phyloP scores from a whole-genome alignment of 2,329 filamentous ascomycete genomes.

The Alternaria ethzedia region DNA sequence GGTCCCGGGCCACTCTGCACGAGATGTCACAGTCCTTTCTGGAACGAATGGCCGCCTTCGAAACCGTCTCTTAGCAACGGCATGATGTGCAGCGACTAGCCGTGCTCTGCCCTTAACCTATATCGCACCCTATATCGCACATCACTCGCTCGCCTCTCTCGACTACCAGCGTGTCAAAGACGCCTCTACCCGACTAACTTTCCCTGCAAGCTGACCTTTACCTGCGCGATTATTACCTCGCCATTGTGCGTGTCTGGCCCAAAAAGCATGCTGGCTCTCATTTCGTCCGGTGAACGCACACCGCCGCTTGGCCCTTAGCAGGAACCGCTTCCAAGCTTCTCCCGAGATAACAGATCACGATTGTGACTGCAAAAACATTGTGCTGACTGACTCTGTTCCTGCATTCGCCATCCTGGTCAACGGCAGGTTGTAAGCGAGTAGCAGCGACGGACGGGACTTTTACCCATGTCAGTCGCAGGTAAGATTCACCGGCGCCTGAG shows the following conservation, averaged over 20 bases:
- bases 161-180: not conserved
- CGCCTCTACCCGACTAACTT: not conserved
- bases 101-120: not conserved
- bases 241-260: not conserved
- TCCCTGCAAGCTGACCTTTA: not conserved
- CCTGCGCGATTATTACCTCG: not conserved
- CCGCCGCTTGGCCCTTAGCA: constrained; percentile 4
- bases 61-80: not conserved
- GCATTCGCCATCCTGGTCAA: not conserved
- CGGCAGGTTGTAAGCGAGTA: constrained; percentile 2
- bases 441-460: not conserved
- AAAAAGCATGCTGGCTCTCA: constrained; percentile 1
- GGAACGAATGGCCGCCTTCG: constrained; percentile 12
- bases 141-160: not conserved
- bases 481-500: not conserved
- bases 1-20: constrained; percentile 16
- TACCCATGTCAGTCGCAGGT: not conserved
- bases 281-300: constrained; percentile 4
- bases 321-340: not conserved
- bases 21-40: constrained; percentile 17
- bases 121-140: not conserved
- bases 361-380: not conserved
- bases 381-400: constrained; percentile 6
- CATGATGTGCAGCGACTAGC: constrained; percentile 12
- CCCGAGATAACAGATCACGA: not conserved